phyloP scores from a whole-genome alignment of 2,329 filamentous ascomycete species.

The Daldinia sp. region DNA sequence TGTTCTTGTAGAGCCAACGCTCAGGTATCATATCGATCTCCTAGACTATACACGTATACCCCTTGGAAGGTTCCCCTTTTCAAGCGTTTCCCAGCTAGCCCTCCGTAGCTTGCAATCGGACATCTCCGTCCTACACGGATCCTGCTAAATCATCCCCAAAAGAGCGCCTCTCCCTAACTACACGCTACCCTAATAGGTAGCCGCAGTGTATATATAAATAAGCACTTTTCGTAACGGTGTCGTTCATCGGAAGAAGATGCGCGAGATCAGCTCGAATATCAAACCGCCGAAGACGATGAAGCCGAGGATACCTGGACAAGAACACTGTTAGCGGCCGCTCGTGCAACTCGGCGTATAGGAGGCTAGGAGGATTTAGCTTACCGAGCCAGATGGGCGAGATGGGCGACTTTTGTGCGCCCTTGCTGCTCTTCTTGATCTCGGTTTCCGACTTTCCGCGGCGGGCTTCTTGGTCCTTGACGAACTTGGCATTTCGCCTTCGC shows the following conservation, averaged over 20 bases:
- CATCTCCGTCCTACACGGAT: not conserved
- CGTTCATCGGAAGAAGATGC: conserved; percentile 55
- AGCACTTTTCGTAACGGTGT: not conserved
- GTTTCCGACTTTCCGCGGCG: conserved; percentile 78
- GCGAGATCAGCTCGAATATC: conserved; percentile 64
- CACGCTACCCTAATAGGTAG: not conserved
- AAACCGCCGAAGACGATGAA: conserved; percentile 70
- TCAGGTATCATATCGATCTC: conserved; percentile 31
- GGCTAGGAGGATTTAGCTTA: conserved; percentile 48
- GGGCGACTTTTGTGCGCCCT: conserved; percentile 66
- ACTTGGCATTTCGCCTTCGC: conserved; percentile 81
- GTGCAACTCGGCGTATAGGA: not conserved
- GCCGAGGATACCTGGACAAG: conserved; percentile 58
- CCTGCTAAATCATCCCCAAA: not conserved
- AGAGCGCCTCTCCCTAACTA: not conserved
- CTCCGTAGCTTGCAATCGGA: not conserved
- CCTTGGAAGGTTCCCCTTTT: conserved; percentile 4
- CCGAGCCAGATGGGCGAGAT: conserved; percentile 72
- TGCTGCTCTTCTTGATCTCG: conserved; percentile 67
- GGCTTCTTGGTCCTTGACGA: conserved; percentile 74
- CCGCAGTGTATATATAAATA: not conserved
- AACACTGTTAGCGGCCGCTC: too few species aligned
- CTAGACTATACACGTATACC: conserved; percentile 19
- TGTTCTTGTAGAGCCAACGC: conserved; percentile 19
- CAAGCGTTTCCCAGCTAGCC: not conserved